Base-by-base conservation (phyloP, 1,284 basidiomycete genomes). In the Lentinus polychrous region DNA sequence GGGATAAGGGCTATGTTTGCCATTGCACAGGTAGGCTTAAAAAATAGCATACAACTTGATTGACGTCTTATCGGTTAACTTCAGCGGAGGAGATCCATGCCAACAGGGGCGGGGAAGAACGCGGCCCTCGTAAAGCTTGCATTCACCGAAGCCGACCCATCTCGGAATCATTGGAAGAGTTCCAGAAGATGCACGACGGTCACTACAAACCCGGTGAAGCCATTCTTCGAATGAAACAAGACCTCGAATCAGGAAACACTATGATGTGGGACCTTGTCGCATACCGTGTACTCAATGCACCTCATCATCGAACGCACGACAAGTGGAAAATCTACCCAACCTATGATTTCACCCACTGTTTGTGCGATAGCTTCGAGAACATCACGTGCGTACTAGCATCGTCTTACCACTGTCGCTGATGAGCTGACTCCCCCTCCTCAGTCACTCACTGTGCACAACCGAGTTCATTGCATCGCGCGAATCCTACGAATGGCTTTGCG, bases 231-330 rank as follows among this genome's bases (percentile, higher is more conserved):
- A 99, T 99, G 96, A 99, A 99, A 72, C 92, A 95, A 72, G 91
- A 99, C 64, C 71, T 99, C 34, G 76, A 82, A 46, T 90, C 92
- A 52, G 89, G 90, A 10, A 99, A 99, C 68, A 95, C 96, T 20
- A 94, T 95, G 70, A 98, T 99, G 95, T 99, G 96, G 96, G 96
- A 99, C 69, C 69, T 97, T 49, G 91, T 97, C 42, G 95, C 95
- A 14, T 99, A 99, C 66, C 86, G 96, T 32, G 92, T 98, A 38
- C 77, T 99, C 51, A 79, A 89, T 46, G 83, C 91, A 5, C 81
- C 90, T 35, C 96, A 99, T 68, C 95, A 99, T 65, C 83, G 96
- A 24, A 99, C 96, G 0, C 85, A 84, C 22, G 83, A 86, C 65
- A 89, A 87, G 59, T 99, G 96, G 96, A 91, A 75, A 61, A 86